phyloP scores from a whole-genome alignment of 805 yeast species.

The Cyberlindnera suaveolens region DNA sequence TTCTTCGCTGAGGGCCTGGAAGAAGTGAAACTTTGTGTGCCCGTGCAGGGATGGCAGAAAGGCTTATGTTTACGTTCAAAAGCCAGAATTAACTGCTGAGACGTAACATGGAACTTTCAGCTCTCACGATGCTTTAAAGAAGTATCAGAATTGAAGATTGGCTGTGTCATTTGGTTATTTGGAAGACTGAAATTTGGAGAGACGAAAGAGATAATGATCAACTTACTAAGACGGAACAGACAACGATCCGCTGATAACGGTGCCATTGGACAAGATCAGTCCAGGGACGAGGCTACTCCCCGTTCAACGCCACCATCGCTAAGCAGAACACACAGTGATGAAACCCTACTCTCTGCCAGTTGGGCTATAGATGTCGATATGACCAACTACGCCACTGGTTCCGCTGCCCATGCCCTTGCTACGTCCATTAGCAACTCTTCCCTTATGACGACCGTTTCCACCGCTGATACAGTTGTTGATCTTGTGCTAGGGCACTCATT shows the following conservation, averaged over 20 bases:
- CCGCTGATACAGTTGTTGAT: constrained; percentile 20
- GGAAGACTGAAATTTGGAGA: neutral
- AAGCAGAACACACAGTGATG: neutral
- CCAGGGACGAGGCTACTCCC: neutral
- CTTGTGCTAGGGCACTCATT: constrained; percentile 18
- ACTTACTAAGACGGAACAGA: constrained; percentile 1
- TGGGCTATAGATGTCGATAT: neutral
- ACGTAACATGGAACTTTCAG: no score
- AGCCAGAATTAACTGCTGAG: no score
- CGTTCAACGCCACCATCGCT: neutral
- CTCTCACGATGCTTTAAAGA: no score
- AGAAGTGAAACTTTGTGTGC: no score
- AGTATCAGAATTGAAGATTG: no score
- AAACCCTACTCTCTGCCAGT: constrained; percentile 1
- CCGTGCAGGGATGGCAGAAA: no score
- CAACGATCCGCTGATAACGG: neutral
- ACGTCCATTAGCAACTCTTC: neutral
- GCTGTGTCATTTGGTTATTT: no score
- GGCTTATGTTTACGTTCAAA: no score
- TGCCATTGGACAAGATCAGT: neutral
- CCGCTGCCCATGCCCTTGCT: neutral
- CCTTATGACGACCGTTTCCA: constrained; percentile 3
- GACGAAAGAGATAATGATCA: neutral
- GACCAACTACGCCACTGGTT: neutral
- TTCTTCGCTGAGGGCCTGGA: no score